phyloP scores from a whole-genome alignment of 306 rosid species.

The cucumber (Cucumis sativus) region DNA sequence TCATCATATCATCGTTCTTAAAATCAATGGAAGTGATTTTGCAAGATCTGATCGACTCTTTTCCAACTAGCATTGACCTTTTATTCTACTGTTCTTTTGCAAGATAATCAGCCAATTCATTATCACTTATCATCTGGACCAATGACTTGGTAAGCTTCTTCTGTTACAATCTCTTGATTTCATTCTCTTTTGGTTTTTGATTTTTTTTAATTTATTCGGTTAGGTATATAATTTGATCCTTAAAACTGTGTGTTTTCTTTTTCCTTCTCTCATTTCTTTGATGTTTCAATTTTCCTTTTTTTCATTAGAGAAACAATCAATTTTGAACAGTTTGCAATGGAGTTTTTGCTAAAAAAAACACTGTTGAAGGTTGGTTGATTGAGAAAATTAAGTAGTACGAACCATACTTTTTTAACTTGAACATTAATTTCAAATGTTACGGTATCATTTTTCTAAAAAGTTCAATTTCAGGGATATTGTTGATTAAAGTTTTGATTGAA shows the following conservation, averaged over 20 bases:
- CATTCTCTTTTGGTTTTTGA: not conserved
- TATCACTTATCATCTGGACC: not conserved
- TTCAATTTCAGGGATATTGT: not conserved
- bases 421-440: not conserved
- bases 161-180: not conserved
- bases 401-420: too few species aligned
- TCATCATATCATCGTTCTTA: not conserved
- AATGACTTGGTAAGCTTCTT: not conserved
- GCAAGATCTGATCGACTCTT: not conserved
- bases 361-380: not conserved
- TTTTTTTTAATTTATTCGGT: too few species aligned
- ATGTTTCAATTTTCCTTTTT: not conserved
- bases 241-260: too few species aligned
- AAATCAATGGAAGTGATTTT: not conserved
- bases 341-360: not conserved
- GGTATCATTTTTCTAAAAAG: not conserved
- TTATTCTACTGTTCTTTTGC: not conserved
- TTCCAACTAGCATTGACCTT: not conserved
- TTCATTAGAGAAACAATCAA: not conserved
- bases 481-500: not conserved
- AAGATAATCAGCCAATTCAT: not conserved
- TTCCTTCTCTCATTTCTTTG: not conserved
- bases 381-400: too few species aligned
- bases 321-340: not conserved
- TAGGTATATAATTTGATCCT: too few species aligned